Base-by-base conservation (phyloP, 208 protist genomes). In the Vickermania spadyakhi region DNA sequence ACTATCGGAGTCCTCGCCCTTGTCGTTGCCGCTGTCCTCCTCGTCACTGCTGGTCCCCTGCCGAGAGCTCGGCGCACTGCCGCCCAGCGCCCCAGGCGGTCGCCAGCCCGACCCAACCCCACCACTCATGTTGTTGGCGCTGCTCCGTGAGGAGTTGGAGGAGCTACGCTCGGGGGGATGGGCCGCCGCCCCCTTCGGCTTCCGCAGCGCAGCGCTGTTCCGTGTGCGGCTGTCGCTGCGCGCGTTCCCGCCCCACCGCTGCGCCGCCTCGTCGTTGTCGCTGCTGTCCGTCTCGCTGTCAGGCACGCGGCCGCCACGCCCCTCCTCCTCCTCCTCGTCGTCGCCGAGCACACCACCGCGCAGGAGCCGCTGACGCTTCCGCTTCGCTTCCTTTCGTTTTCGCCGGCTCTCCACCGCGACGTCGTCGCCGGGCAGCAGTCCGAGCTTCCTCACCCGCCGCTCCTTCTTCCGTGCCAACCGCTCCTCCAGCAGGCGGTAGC, bases 401-500 rank as follows among this genome's bases (percentile, higher is more conserved):
- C 57, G 31, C 13, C 58, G 31, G 28, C 36, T 52, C 29, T 55
- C 51, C 53, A 27, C 26, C 52, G 62, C 52, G 28, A 45, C 45
- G 56, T 55, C 55, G n/a, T 21, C 63, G 28, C 55, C 3, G 14
- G 31, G 28, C 26, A 14, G 5, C 31, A 22, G 31, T 22, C 23
- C 22, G 50, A 11, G 28, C 45, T 21, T 69, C 31, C 28, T 56
- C 62, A 22, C 56, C 36, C 51, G 31, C n/a, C 21, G 31, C 18
- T 26, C 60, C 53, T 56, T 53, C 58, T 69, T 68, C 52, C 64
- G 55, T 18, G 58, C 60, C 4, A 1, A 50, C 28, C 51, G 59
- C 28, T 71, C 62, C 11, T 70, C 70, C 2, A 74, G 42, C 55
- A 79, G 64, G 50, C 65, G 60, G 11, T 65, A 54, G 55, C 61